A percentile compares a stretch with the other conserved stretches of the same genome.
Conservation (phyloP, 2,329 filamentous ascomycete genomes). For the Colletotrichum godetiae region DNA sequence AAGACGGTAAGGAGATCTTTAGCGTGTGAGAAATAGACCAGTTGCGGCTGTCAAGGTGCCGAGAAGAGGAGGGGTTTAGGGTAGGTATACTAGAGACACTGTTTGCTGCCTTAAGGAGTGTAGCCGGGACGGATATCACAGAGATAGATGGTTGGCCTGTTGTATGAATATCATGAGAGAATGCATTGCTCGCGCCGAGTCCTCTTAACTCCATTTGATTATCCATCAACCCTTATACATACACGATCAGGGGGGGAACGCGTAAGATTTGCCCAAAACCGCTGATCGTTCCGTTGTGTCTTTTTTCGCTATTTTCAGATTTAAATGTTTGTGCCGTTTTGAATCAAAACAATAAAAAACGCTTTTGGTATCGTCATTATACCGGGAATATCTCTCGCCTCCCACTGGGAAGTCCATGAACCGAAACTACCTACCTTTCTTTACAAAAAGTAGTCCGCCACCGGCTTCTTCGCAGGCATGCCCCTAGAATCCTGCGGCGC, state of each 20-base stretch:
- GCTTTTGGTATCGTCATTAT: slow-evolving; percentile 9
- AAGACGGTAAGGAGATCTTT: not conserved
- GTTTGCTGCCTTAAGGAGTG: not conserved
- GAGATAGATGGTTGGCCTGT: not conserved
- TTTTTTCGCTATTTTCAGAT: not conserved
- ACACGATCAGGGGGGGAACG: not conserved
- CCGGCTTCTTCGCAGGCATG: slow-evolving; percentile 99
- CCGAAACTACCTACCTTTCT: slow-evolving; percentile 15
- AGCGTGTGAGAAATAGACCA: not conserved
- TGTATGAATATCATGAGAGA: not conserved
- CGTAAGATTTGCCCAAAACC: not conserved
- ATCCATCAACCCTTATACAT: not conserved
- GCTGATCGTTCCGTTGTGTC: not conserved
- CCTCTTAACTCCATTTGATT: slow-evolving; percentile 17
- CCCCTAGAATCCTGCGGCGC: slow-evolving; percentile 95
- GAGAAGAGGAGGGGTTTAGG: not conserved
- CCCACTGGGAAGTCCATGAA: not conserved
- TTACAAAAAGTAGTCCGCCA: slow-evolving; percentile 93
- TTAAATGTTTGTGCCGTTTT: not conserved
- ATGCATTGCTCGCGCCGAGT: not conserved
- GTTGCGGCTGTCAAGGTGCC: not conserved
- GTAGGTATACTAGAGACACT: not conserved
- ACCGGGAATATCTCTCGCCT: slow-evolving; percentile 37
- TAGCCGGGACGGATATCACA: not conserved
- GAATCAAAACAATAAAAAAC: not conserved